Conservation (phyloP, 495 filamentous ascomycete species). For the Aspergillus coremiiformis region DNA sequence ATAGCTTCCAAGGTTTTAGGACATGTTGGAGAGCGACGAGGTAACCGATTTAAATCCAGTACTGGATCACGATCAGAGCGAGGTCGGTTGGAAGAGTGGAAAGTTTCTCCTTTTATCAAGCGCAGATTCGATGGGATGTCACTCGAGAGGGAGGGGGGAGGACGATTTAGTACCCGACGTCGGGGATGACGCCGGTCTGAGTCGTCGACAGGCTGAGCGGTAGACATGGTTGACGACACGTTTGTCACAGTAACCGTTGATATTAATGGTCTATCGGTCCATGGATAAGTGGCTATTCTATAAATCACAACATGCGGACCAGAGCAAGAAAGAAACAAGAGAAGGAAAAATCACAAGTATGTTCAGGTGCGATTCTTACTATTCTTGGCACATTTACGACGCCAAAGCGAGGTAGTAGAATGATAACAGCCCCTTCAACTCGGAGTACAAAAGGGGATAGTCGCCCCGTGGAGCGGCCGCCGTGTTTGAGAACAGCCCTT, state of each 20-base stretch:
- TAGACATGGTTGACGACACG: slow-evolving; percentile 5
- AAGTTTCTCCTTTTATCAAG: slow-evolving; percentile 47
- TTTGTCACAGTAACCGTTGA: slow-evolving; percentile 10
- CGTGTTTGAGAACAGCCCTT: neutral
- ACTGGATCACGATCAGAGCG: slow-evolving; percentile 38
- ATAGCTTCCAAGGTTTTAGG: slow-evolving; percentile 38
- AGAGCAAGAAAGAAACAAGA: neutral
- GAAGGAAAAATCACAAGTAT: neutral
- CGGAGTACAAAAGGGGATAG: neutral
- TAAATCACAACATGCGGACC: neutral
- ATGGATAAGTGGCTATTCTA: neutral
- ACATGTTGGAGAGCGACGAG: slow-evolving; percentile 44
- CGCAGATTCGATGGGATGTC: slow-evolving; percentile 21
- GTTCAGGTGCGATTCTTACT: neutral
- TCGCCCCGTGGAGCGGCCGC: neutral
- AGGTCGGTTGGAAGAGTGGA: slow-evolving; percentile 39
- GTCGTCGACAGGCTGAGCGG: neutral
- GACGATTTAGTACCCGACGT: slow-evolving; percentile 27
- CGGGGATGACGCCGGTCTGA: slow-evolving; percentile 21
- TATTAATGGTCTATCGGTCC: neutral
- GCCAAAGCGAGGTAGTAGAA: neutral
- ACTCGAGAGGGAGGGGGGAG: slow-evolving; percentile 22
- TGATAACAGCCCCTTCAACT: neutral
- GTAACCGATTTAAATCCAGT: slow-evolving; percentile 38
- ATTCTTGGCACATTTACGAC: neutral